Conservation (phyloP, 179 eudicot species). For the Carnegiea gigantea region DNA sequence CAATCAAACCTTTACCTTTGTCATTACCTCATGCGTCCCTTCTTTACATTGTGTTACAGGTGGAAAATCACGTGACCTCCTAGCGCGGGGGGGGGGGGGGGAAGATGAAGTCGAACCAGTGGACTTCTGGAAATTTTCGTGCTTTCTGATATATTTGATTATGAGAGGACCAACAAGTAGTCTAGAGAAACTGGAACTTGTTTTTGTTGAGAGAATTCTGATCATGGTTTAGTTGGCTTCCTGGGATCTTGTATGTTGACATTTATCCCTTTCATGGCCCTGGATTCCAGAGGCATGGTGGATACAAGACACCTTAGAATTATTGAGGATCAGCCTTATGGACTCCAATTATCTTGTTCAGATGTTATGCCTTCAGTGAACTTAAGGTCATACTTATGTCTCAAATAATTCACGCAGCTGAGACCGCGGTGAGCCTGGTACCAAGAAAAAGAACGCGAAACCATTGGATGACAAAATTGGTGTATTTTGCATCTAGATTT, state of each 20-base stretch:
- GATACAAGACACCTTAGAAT: background rate
- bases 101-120: background rate
- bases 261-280: background rate
- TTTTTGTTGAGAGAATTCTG: background rate
- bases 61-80: background rate
- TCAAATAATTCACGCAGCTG: background rate
- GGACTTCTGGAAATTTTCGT: background rate
- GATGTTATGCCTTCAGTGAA: background rate
- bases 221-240: background rate
- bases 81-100: background rate
- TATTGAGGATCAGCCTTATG: background rate
- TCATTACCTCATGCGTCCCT: background rate
- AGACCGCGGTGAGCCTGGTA: background rate
- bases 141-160: background rate
- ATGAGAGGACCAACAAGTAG: background rate
- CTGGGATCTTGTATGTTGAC: background rate
- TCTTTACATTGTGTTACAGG: background rate
- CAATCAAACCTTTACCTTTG: background rate
- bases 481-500: background rate
- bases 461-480: background rate
- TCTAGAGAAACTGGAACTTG: conserved; percentile 5
- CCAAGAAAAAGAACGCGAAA: background rate
- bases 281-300: conserved; percentile 1
- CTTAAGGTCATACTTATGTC: background rate
- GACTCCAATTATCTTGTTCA: background rate